Percentiles rank a stretch among this genome's conserved stretches.
These are phyloP conservation scores for Tetramitus jugosus DNA, from an alignment of 208 protist species.

Conservation along the genomic window DNA sequence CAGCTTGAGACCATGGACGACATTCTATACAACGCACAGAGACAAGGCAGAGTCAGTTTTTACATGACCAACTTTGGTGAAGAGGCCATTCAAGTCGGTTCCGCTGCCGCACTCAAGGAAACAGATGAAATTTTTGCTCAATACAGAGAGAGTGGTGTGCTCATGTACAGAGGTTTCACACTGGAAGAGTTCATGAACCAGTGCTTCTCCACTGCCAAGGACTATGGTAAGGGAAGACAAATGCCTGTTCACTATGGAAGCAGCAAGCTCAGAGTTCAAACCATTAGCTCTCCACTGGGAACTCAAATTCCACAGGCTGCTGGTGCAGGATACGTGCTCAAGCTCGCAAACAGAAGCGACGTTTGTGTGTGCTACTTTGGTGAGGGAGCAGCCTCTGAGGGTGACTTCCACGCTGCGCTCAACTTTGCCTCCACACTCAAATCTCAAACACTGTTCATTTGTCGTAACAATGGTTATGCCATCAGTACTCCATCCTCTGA, in stretches of 20 bases:
- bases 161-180: slow-evolving; percentile 72
- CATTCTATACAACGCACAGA: slow-evolving; percentile 79
- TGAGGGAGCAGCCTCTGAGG: slow-evolving; percentile 88
- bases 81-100: slow-evolving; percentile 76
- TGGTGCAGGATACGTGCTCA: slow-evolving; percentile 84
- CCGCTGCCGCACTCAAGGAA: slow-evolving; percentile 66
- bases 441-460: slow-evolving; percentile 78
- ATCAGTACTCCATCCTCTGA: slow-evolving; percentile 86
- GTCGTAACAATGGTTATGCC: slow-evolving; percentile 84
- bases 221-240: slow-evolving; percentile 68
- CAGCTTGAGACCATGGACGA: slow-evolving; percentile 74
- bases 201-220: slow-evolving; percentile 75
- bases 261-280: slow-evolving; percentile 77
- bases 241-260: slow-evolving; percentile 96
- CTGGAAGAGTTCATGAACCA: slow-evolving; percentile 83
- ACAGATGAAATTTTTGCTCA: slow-evolving; percentile 85
- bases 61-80: slow-evolving; percentile 93
- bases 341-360: slow-evolving; percentile 60
- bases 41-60: slow-evolving; percentile 91
- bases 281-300: slow-evolving; percentile 85
- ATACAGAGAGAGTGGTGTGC: slow-evolving; percentile 75
- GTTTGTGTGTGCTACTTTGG: slow-evolving; percentile 87
- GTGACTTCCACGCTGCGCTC: slow-evolving; percentile 90
- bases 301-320: slow-evolving; percentile 91
- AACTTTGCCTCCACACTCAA: slow-evolving; percentile 88